Evolutionary conservation across 495 filamentous ascomycete species (phyloP), one percentile per base, ranked within the genome.

Genomic region (Lasiosphaeria hispida): DNA sequence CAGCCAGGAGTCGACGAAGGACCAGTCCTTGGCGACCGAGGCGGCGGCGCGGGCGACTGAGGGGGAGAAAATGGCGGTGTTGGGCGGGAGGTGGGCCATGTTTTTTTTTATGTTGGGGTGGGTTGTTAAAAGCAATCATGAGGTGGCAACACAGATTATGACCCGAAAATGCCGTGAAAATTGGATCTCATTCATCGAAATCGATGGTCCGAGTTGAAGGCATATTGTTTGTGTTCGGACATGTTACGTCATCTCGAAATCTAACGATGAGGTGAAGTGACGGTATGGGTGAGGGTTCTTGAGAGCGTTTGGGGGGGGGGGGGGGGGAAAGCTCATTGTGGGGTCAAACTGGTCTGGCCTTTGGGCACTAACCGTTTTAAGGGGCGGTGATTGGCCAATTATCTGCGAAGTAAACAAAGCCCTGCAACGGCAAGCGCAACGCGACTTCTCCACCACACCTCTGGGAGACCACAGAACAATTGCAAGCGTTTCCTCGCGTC

Each of bases 1-100:
- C 3, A 97, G 83, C 91, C 92, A 97, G 71, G 77, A 73, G 75
- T 95, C 89, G 64, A 96, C 79, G 65, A 88, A 90, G 53, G 85
- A 83, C 92, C 92, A 97, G 77, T 96, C 91, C 67, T 90, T 89
- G 47, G 89, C 87, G 10, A 74, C 83, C 62, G 67, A 82, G 66
- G 75, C 80, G 64, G 83, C 84, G 39, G 84, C 81, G 49, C 85
- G 81, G 30, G 87, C 86, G 50, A 87, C 77, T 7, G 85, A 86
- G 33, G 86, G 87, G 9, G 86, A 89, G 77, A 90, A 90, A 51
- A 89, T 85, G 40, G 86, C 85, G 42, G 67, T 52, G 38, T 61
- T 62, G 30, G 81, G 80, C 4, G 78, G 78, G 34, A 81, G 75
- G 62, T 81, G 79, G 10, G 79, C 68, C 81, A 85, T 85, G 56